Percentiles rank a stretch among this genome's conserved stretches.
Evolutionary conservation across 1,284 basidiomycete genomes (phyloP).

Genomic region (Boletellus dicymbophilus): DNA sequence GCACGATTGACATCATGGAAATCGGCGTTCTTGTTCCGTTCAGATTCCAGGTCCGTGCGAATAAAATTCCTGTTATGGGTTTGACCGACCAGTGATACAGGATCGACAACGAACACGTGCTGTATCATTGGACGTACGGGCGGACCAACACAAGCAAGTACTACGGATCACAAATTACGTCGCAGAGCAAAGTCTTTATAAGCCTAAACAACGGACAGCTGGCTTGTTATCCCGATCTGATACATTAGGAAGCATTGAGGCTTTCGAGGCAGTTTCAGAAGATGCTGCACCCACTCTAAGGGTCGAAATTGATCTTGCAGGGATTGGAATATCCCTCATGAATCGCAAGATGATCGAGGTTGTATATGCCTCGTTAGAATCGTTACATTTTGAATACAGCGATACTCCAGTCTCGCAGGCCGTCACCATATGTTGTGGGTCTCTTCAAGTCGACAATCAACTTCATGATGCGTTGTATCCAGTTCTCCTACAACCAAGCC

Average conservation of each 20-base stretch:
- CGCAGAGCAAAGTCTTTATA: conserved; percentile 88
- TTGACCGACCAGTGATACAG: conserved; percentile 33
- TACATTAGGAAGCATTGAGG: conserved; percentile 70
- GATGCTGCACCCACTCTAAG: conserved; percentile 70
- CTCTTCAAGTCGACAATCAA: conserved; percentile 97
- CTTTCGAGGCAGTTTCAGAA: conserved; percentile 89
- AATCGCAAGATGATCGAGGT: conserved; percentile 91
- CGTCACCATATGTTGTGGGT: conserved; percentile 83
- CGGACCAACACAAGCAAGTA: conserved; percentile 87
- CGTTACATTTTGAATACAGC: conserved; percentile 85
- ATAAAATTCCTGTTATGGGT: not conserved
- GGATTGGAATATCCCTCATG: conserved; percentile 92
- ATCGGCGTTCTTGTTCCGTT: conserved; percentile 94
- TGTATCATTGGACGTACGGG: conserved; percentile 92
- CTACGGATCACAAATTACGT: conserved; percentile 89
- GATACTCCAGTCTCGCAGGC: conserved; percentile 84
- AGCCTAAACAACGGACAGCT: conserved; percentile 65
- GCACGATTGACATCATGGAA: conserved; percentile 91
- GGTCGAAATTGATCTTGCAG: conserved; percentile 81
- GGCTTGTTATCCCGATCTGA: conserved; percentile 60
- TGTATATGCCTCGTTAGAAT: conserved; percentile 83
- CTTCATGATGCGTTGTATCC: conserved; percentile 96
- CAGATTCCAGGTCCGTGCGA: conserved; percentile 70
- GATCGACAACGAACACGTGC: conserved; percentile 55
- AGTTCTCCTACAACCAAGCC: conserved; percentile 94